Conservation (phyloP, 2,329 filamentous ascomycete species). For the Macrophomina tecta region DNA sequence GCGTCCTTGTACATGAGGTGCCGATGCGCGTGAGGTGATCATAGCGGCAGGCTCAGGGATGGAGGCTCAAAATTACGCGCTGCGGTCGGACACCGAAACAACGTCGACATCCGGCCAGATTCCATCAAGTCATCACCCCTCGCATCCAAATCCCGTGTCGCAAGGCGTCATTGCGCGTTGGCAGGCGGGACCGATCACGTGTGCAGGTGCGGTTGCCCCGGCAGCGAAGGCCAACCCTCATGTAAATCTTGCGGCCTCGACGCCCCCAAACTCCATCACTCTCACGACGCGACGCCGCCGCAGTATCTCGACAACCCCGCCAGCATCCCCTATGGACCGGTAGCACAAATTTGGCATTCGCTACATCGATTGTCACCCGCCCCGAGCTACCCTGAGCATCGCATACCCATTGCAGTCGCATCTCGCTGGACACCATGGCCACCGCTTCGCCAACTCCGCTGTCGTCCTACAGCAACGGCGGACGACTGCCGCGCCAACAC, state of each 20-base stretch:
- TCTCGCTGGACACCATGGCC: conserved; percentile 39
- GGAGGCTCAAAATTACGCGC: conserved; percentile 13
- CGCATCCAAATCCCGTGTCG: not conserved
- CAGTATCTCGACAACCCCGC: conserved; percentile 32
- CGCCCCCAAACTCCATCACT: conserved; percentile 33
- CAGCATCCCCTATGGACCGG: conserved; percentile 47
- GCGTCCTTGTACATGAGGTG: not conserved
- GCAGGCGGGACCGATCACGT: conserved; percentile 20
- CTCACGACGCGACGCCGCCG: conserved; percentile 43
- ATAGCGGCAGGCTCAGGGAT: conserved; percentile 16
- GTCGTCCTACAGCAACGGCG: conserved; percentile 42
- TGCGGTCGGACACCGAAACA: conserved; percentile 7
- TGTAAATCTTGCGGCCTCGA: conserved; percentile 33
- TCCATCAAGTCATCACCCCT: conserved; percentile 1
- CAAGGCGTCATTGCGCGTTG: conserved; percentile 2
- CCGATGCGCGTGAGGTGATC: conserved; percentile 19
- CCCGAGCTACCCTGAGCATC: conserved; percentile 15
- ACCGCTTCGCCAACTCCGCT: conserved; percentile 48
- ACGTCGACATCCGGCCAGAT: conserved; percentile 8
- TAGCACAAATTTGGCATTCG: conserved; percentile 47
- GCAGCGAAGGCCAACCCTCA: conserved; percentile 16
- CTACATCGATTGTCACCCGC: conserved; percentile 35
- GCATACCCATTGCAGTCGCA: conserved; percentile 23
- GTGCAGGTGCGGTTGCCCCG: conserved; percentile 22
- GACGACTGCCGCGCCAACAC: conserved; percentile 43